phyloP scores from a whole-genome alignment of 805 yeast species.

The Grigorovia yakushimaensis region DNA sequence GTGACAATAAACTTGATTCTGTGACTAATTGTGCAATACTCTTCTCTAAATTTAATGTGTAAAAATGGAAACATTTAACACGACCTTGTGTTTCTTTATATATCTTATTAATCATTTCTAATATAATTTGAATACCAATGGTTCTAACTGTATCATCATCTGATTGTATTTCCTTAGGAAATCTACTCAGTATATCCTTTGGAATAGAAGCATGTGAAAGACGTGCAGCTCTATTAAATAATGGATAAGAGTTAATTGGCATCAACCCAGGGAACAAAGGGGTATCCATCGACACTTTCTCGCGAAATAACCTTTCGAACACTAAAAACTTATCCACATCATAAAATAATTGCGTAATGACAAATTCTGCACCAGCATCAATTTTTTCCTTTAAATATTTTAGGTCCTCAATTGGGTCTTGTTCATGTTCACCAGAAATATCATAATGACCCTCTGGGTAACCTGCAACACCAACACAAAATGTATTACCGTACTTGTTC shows the following conservation, averaged over 20 bases:
- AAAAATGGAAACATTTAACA: conserved; percentile 82
- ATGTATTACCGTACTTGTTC: conserved; percentile 60
- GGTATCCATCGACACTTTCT: conserved; percentile 33
- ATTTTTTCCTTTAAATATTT: conserved; percentile 77
- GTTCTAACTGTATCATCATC: conserved; percentile 77
- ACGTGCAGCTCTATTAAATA: conserved; percentile 81
- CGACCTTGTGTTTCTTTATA: conserved; percentile 43
- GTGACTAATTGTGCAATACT: conserved; percentile 80
- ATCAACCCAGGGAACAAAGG: conserved; percentile 79
- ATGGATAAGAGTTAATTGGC: conserved; percentile 80
- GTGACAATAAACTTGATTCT: conserved; percentile 43
- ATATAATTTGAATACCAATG: conserved; percentile 68
- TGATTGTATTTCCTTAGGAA: conserved; percentile 46
- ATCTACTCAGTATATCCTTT: conserved; percentile 35
- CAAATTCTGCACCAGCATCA: conserved; percentile 90
- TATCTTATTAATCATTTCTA: conserved; percentile 52
- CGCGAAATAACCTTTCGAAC: conserved; percentile 48
- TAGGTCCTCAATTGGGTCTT: conserved; percentile 58
- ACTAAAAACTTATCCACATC: conserved; percentile 68
- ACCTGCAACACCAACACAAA: conserved; percentile 94
- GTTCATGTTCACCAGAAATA: conserved; percentile 34
- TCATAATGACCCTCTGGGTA: conserved; percentile 85
- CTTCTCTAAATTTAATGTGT: conserved; percentile 85
- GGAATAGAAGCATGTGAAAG: conserved; percentile 84
- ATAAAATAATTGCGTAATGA: conserved; percentile 84